These are phyloP conservation scores for Solanum etuberosum DNA, from an alignment of 257 asterid genomes.

Conservation along the genomic window DNA sequence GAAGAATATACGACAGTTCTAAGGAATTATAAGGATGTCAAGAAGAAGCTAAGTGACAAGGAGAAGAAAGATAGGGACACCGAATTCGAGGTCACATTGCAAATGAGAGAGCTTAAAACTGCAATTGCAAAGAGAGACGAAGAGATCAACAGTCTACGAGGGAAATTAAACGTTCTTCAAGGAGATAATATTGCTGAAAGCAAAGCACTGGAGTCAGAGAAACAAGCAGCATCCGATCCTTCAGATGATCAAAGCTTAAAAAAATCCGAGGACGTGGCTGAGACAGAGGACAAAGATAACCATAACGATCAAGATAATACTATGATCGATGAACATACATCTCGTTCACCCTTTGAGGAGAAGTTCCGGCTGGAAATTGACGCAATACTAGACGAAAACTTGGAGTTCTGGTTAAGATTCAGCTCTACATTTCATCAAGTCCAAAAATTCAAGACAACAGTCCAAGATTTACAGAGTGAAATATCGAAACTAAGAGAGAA, in stretches of 20 bases:
- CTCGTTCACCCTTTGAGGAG: constrained; percentile 28
- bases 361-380: constrained; percentile 39
- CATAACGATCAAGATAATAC: constrained; percentile 2
- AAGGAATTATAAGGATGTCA: constrained; percentile 68
- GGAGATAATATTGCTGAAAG: constrained; percentile 1
- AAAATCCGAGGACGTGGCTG: not conserved
- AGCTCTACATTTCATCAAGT: constrained; percentile 42
- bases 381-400: constrained; percentile 34
- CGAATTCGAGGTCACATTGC: constrained; percentile 48
- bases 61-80: constrained; percentile 56
- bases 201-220: constrained; percentile 1
- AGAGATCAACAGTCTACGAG: constrained; percentile 44
- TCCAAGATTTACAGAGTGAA: constrained; percentile 38
- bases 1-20: constrained; percentile 61
- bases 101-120: constrained; percentile 50
- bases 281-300: not conserved
- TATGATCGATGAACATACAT: constrained; percentile 8
- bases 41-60: constrained; percentile 46
- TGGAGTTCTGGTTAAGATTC: constrained; percentile 64
- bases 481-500: constrained; percentile 19
- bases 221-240: not conserved
- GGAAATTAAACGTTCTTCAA: constrained; percentile 18
- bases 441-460: constrained; percentile 41
- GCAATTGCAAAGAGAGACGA: constrained; percentile 52
- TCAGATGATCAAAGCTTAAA: not conserved